These are phyloP conservation scores for Scleroderma citrinum DNA, from an alignment of 768 basidiomycete genomes.

Conservation along the genomic window DNA sequence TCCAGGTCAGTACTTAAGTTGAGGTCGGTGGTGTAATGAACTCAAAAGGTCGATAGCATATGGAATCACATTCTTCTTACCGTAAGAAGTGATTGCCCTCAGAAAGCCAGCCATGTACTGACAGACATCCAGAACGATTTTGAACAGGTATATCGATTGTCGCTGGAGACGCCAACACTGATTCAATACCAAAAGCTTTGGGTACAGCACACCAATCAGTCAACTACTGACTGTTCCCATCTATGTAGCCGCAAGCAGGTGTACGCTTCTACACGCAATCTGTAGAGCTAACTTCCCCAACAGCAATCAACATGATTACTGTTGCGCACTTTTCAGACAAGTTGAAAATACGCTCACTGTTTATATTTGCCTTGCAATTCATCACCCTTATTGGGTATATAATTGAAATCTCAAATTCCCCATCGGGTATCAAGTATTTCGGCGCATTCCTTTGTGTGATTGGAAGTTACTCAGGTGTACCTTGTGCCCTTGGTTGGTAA, in stretches of 20 bases:
- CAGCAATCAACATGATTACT: slow-evolving; percentile 39
- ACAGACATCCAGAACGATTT: neutral
- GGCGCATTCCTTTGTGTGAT: slow-evolving; percentile 64
- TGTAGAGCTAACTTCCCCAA: neutral
- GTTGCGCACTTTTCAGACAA: slow-evolving; percentile 59
- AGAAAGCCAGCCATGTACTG: neutral
- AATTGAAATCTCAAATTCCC: slow-evolving; percentile 54
- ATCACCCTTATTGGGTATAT: slow-evolving; percentile 53
- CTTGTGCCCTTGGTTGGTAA: slow-evolving; percentile 59
- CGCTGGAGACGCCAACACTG: neutral
- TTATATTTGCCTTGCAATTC: slow-evolving; percentile 46
- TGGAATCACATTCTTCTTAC: slow-evolving; percentile 66
- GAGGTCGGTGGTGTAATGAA: neutral
- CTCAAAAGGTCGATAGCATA: slow-evolving; percentile 38
- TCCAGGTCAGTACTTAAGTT: slow-evolving; percentile 42
- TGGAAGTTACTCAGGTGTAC: slow-evolving; percentile 56
- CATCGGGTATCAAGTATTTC: slow-evolving; percentile 59
- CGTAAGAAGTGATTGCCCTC: slow-evolving; percentile 38
- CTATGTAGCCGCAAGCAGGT: slow-evolving; percentile 53
- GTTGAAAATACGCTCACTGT: slow-evolving; percentile 47
- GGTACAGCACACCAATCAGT: slow-evolving; percentile 48
- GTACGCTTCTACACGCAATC: neutral
- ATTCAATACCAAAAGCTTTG: slow-evolving; percentile 37
- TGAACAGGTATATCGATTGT: slow-evolving; percentile 1
- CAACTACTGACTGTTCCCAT: slow-evolving; percentile 64